Base-by-base conservation (phyloP, 495 filamentous ascomycete genomes). In the Penicilliopsis zonata region DNA sequence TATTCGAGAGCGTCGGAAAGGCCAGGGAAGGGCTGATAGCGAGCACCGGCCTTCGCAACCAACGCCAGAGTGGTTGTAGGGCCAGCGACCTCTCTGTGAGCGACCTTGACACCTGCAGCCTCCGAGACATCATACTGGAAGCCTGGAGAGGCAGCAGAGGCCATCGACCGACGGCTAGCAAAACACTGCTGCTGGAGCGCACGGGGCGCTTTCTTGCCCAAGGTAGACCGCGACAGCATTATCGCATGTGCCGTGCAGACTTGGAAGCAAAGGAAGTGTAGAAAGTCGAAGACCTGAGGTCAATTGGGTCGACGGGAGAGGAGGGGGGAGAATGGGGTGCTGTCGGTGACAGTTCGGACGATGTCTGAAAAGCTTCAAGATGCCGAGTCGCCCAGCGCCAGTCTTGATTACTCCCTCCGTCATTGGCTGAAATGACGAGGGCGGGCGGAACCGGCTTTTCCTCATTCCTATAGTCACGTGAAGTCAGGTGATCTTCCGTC, bases 101-200 rank as follows among this genome's bases (percentile, higher is more conserved):
- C 86, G 37, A 92, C 68, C 71, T 94, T 96, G 57, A 96, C 67
- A 45, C 90, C 86, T 42, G 71, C 67, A 52, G 81, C 72, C 58
- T 88, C 82, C 49, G 82, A 72, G 44, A 78, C 79, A 50, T 92
- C 77, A 70, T 92, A 99, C 54, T 80, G 77, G 59, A 86, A 83
- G 42, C 80, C 75, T 40, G 74, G 74, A 45, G 84, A 82, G 40
- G 75, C 76, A 46, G 82, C 76, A 46, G 83, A 80, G 49, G 87
- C 87, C 54, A 92, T 78, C 37, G 73, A 74, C 52, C 85, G 76
- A 52, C 75, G 69, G 46, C 65, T 59, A 50, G 67, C 70, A 46
- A 65, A 69, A 61, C 69, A 68, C 65, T 74, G 72, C 59, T 63
- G 59, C 46, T 77, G 72, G 49, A 82, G 65, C 55, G 80, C 78